Evolutionary conservation across 768 basidiomycete species (phyloP).

Genomic region (Lactarius quietus): DNA sequence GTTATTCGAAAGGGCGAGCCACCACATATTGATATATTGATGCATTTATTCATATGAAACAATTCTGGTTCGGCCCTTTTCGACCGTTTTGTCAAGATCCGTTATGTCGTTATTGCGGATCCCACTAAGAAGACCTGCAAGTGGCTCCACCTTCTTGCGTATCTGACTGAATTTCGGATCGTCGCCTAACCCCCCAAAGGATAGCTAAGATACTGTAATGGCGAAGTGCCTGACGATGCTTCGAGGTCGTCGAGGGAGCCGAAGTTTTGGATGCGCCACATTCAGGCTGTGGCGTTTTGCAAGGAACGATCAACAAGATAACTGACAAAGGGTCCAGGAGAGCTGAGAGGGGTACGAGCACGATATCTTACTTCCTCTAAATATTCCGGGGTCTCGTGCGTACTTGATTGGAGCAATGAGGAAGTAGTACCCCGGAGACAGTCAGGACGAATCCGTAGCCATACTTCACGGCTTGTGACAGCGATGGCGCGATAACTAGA

Average conservation of each 20-base stretch:
- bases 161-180: not conserved
- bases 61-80: not conserved
- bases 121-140: fast-evolving
- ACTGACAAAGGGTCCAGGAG: too few species aligned
- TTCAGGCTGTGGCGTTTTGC: too few species aligned
- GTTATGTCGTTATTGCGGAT: not conserved
- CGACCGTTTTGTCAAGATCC: not conserved
- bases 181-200: too few species aligned
- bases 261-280: too few species aligned
- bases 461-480: too few species aligned
- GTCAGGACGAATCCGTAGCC: too few species aligned
- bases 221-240: too few species aligned
- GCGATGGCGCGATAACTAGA: too few species aligned
- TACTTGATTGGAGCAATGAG: not conserved
- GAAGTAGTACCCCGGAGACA: too few species aligned
- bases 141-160: not conserved
- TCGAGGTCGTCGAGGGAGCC: not conserved
- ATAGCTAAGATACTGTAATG: not conserved
- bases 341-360: not conserved
- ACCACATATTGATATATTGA: too few species aligned
- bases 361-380: not conserved
- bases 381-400: not conserved
- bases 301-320: too few species aligned
- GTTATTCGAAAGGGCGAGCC: too few species aligned
- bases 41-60: not conserved